Conservation (phyloP, 257 asterid species). For the Lantana camara region DNA sequence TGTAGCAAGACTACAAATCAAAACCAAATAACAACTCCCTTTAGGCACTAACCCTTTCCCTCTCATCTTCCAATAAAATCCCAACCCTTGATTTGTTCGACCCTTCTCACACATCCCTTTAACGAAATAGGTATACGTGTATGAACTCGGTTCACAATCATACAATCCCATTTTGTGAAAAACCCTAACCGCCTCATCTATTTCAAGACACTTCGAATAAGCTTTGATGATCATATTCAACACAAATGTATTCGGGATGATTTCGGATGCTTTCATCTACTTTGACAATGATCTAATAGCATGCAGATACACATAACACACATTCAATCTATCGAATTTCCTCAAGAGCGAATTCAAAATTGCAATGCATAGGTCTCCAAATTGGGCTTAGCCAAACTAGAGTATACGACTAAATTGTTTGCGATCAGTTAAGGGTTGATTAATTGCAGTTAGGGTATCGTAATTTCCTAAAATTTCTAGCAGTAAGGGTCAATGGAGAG, state of each 20-base stretch:
- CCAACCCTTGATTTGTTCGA: slow-evolving; percentile 66
- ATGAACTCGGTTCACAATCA: slow-evolving; percentile 80
- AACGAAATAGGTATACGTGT: slow-evolving; percentile 83
- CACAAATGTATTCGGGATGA: slow-evolving; percentile 77
- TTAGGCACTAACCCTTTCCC: slow-evolving; percentile 61
- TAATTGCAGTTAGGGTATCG: too few relatives aligned
- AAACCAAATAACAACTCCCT: slow-evolving; percentile 54
- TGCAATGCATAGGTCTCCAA: slow-evolving; percentile 76
- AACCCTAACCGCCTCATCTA: too few relatives aligned
- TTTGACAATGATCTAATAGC: slow-evolving; percentile 69
- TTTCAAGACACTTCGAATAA: too few relatives aligned
- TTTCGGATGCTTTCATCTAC: slow-evolving; percentile 88
- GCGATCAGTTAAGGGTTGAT: too few relatives aligned
- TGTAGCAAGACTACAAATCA: slow-evolving; percentile 79
- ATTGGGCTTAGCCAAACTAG: slow-evolving; percentile 68
- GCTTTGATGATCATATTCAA: too few relatives aligned
- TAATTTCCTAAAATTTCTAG: too few relatives aligned
- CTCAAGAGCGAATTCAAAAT: slow-evolving; percentile 64
- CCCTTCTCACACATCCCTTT: too few relatives aligned
- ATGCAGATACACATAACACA: slow-evolving; percentile 74
- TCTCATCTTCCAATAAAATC: slow-evolving; percentile 67
- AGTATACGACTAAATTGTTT: too few relatives aligned
- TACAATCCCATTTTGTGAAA: slow-evolving; percentile 93
- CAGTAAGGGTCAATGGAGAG: too few relatives aligned
- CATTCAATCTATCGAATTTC: slow-evolving; percentile 65